Evolutionary conservation across 2,329 filamentous ascomycete genomes (phyloP).

Genomic region (Fusarium agapanthi): DNA sequence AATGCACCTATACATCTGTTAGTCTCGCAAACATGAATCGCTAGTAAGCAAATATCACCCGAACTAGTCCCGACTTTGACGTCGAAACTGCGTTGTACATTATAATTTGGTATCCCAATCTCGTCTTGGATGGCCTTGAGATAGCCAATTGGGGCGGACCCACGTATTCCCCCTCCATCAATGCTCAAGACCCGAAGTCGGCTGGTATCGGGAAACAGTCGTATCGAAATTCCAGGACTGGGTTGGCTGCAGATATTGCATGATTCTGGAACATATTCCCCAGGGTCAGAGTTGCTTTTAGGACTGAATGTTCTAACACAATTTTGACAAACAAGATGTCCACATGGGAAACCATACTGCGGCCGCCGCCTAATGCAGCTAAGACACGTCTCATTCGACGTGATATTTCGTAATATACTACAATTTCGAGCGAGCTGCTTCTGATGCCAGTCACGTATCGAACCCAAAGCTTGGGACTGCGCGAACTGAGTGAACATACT

Average conservation of each 20-base stretch:
- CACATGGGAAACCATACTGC: conserved; percentile 18
- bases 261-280: neutral
- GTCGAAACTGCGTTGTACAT: conserved; percentile 29
- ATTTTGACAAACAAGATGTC: conserved; percentile 21
- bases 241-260: conserved; percentile 17
- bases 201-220: conserved; percentile 14
- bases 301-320: conserved; percentile 17
- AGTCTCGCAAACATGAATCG: neutral
- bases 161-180: conserved; percentile 27
- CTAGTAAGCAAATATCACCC: neutral
- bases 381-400: conserved; percentile 19
- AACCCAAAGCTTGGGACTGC: conserved; percentile 3
- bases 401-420: neutral
- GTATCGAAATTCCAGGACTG: neutral
- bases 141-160: conserved; percentile 15
- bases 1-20: conserved; percentile 13
- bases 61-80: conserved; percentile 27
- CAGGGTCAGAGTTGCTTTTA: neutral
- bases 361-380: conserved; percentile 23
- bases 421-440: neutral
- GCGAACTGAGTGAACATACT: conserved; percentile 22
- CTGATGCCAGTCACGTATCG: conserved; percentile 12
- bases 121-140: conserved; percentile 23
- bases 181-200: conserved; percentile 22
- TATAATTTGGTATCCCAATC: conserved; percentile 14